These are phyloP conservation scores for Xylariales sp. DNA, from an alignment of 2,329 filamentous ascomycete species.

Conservation along the genomic window DNA sequence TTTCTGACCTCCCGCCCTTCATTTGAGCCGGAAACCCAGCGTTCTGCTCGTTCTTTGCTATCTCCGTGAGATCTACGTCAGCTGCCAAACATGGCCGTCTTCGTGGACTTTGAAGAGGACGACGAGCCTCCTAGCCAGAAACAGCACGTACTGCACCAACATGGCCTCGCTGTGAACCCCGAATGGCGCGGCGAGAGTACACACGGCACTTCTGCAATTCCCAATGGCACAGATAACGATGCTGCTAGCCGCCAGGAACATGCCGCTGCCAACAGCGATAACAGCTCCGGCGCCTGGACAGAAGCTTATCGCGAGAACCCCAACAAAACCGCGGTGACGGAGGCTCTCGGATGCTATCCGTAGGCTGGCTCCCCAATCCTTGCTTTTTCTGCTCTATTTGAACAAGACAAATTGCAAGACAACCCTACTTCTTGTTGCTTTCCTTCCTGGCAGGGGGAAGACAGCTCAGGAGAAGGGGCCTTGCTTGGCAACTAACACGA, in stretches of 20 bases:
- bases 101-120: conserved; percentile 28
- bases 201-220: no score
- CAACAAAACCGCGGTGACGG: conserved; percentile 56
- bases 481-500: conserved; percentile 11
- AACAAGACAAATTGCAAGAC: neutral
- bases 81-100: conserved; percentile 22
- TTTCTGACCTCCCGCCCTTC: no score
- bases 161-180: conserved; percentile 12
- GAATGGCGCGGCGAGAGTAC: conserved; percentile 17
- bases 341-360: conserved; percentile 65
- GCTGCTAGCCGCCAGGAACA: no score
- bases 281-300: conserved; percentile 1
- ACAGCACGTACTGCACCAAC: conserved; percentile 7
- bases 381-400: conserved; percentile 15
- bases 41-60: no score
- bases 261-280: no score
- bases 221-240: conserved; percentile 5
- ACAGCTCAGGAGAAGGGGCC: no score
- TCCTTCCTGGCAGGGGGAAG: neutral
- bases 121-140: conserved; percentile 17
- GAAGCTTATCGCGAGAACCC: conserved; percentile 32
- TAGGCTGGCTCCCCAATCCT: conserved; percentile 41
- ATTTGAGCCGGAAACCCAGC: no score
- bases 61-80: no score
- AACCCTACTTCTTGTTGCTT: neutral